These are phyloP conservation scores for Endocarpon pusillum DNA, from an alignment of 495 filamentous ascomycete species.

Conservation along the genomic window DNA sequence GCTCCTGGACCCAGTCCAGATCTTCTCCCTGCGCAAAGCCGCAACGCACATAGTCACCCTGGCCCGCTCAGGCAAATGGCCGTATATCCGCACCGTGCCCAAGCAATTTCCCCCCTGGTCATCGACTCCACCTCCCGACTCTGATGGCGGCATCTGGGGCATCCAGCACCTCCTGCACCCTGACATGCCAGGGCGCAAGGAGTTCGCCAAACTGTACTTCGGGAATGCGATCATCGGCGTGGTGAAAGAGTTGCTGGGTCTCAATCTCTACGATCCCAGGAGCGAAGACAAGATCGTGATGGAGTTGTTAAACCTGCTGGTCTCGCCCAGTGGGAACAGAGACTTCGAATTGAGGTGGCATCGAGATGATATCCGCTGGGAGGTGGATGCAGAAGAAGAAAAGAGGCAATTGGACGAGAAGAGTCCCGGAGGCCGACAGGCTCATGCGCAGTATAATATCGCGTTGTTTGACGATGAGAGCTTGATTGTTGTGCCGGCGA, in stretches of 20 bases:
- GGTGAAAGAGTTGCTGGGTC: constrained; percentile 37
- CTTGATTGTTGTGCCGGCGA: constrained; percentile 54
- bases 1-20: constrained; percentile 29
- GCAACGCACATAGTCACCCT: constrained; percentile 32
- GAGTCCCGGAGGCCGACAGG: constrained; percentile 28
- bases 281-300: constrained; percentile 39
- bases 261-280: constrained; percentile 16
- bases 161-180: constrained; percentile 73
- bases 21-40: constrained; percentile 36
- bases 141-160: constrained; percentile 59
- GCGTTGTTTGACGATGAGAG: constrained; percentile 49
- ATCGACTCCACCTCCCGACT: constrained; percentile 25
- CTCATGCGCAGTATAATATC: constrained; percentile 66
- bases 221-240: constrained; percentile 35
- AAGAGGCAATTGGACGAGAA: constrained; percentile 21
- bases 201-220: constrained; percentile 53
- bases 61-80: constrained; percentile 50
- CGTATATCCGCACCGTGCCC: constrained; percentile 61
- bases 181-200: constrained; percentile 30
- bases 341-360: constrained; percentile 64
- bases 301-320: constrained; percentile 68
- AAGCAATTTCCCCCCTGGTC: constrained; percentile 81
- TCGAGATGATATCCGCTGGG: constrained; percentile 52
- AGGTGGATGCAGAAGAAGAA: constrained; percentile 39
- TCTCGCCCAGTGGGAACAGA: constrained; percentile 35